phyloP scores from a whole-genome alignment of 768 basidiomycete genomes.

The Amanita rimosa region DNA sequence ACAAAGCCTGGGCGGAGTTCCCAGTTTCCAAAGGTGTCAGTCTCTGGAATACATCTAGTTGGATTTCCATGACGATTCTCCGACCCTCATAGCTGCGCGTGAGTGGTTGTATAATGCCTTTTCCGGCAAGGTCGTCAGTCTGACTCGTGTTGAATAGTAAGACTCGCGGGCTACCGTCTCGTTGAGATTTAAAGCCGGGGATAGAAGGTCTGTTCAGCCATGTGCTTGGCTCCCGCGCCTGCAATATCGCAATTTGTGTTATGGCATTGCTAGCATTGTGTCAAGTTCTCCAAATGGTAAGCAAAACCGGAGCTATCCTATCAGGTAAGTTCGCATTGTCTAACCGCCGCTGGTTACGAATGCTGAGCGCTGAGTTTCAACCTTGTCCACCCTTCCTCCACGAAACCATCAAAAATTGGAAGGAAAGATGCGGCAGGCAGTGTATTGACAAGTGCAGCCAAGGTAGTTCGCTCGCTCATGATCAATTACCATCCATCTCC shows the following conservation, averaged over 20 bases:
- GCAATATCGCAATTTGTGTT: slow-evolving; percentile 11
- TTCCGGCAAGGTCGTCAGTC: not conserved
- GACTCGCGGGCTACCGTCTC: slow-evolving; percentile 73
- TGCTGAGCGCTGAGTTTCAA: slow-evolving; percentile 8
- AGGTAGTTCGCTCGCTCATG: slow-evolving; percentile 31
- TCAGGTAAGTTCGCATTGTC: slow-evolving; percentile 45
- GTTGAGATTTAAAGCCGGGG: slow-evolving; percentile 67
- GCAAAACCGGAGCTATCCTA: slow-evolving; percentile 66
- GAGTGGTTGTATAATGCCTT: slow-evolving; percentile 20
- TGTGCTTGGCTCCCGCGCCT: slow-evolving; percentile 13
- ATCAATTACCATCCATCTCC: slow-evolving; percentile 7
- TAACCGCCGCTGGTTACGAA: slow-evolving; percentile 8
- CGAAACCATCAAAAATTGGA: slow-evolving; percentile 41
- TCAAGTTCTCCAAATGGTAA: slow-evolving; percentile 69
- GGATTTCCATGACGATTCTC: slow-evolving; percentile 45
- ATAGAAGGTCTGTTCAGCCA: slow-evolving; percentile 46
- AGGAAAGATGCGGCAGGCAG: slow-evolving; percentile 53
- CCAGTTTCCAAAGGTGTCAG: slow-evolving; percentile 58
- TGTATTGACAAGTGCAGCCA: slow-evolving; percentile 65
- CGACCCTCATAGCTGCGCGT: slow-evolving; percentile 53
- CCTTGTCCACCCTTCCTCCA: slow-evolving; percentile 11
- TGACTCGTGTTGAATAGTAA: slow-evolving; percentile 34
- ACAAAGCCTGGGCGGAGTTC: slow-evolving; percentile 44
- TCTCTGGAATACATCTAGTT: slow-evolving; percentile 76
- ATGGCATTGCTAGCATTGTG: slow-evolving; percentile 43